Evolutionary conservation across 331 rosid genomes (phyloP), one percentile per base, ranked within the genome.

Genomic region (Malus hybrid): DNA sequence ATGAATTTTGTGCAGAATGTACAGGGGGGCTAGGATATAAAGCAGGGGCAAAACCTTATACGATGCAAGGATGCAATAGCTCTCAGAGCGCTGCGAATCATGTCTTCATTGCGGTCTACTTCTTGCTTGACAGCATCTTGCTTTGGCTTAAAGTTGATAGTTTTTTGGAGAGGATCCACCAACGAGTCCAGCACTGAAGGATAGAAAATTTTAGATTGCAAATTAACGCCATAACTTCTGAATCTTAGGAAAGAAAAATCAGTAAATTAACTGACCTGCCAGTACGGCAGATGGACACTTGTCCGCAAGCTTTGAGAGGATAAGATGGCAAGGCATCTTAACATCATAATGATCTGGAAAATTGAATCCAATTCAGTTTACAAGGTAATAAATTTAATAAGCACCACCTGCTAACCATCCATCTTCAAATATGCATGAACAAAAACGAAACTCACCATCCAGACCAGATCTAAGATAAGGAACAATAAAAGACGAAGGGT

Each of bases 91-190:
- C 99, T 95, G 78, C 99, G 97, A 78, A 95, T 92, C 99, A 95
- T 92, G 89, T 95, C 99, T 84, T 95, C 99, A 76, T 95, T 95
- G 68, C 99, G 98, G 85, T 95, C 99, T 50, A 95, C 98, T 86
- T 95, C 98, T 89, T 95, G 99, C 88, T 95, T 95, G 65, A 95
- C 99, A 64, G 99, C 98, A 77, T 95, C 96, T 88, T 76, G 97
- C 88, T 95, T 95, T 29, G 98, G 98, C 90, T 90, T 95, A 78
- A 92, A 95, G 80, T 90, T 90, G 29, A 92, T 92, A 59, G 99
- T 95, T 81, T 95, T 92, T 79, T 90, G 98, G 77, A 95, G 97
- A 83, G 97, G 99, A 84, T 95, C 99, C 78, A 92, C 97, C 93
- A 95, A 83, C 22, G 99, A 95, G 82, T 95, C 99, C 79, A 95